Percentiles rank a stretch among this genome's conserved stretches.
These are phyloP conservation scores for Paspalum vaginatum DNA, from an alignment of 176 grass and related monocot genomes.

Conservation along the genomic window DNA sequence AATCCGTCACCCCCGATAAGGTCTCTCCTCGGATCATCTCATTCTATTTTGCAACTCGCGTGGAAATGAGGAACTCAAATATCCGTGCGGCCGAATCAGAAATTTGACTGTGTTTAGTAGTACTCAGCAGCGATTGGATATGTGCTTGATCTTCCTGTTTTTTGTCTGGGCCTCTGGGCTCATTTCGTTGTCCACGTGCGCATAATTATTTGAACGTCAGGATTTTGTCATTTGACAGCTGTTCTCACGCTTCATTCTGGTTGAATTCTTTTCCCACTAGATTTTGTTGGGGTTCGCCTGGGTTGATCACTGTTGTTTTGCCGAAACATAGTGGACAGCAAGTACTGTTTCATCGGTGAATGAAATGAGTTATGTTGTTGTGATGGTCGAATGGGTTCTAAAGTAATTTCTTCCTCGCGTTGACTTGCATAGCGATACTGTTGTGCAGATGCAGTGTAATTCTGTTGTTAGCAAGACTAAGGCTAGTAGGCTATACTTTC, in stretches of 20 bases:
- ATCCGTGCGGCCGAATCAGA: neutral
- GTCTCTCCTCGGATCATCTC: constrained; percentile 23
- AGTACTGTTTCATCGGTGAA: neutral
- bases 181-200: neutral
- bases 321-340: neutral
- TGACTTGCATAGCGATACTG: neutral
- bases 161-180: neutral
- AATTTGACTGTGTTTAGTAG: constrained; percentile 3
- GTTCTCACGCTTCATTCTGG: neutral
- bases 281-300: neutral
- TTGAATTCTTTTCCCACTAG: neutral
- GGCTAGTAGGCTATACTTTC: no score
- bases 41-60: constrained; percentile 3
- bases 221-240: neutral
- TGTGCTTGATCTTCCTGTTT: constrained; percentile 16
- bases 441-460: neutral
- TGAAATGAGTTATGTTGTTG: neutral
- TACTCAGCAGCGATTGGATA: neutral
- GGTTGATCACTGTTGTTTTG: neutral
- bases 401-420: neutral
- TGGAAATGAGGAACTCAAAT: constrained; percentile 27
- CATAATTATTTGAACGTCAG: neutral
- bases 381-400: neutral
- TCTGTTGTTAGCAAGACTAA: no score
- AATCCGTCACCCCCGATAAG: constrained; percentile 86